A percentile compares a stretch with the other conserved stretches of the same genome.
Evolutionary conservation across 768 basidiomycete species (phyloP).

Genomic region (Candolleomyces aberdarensis): DNA sequence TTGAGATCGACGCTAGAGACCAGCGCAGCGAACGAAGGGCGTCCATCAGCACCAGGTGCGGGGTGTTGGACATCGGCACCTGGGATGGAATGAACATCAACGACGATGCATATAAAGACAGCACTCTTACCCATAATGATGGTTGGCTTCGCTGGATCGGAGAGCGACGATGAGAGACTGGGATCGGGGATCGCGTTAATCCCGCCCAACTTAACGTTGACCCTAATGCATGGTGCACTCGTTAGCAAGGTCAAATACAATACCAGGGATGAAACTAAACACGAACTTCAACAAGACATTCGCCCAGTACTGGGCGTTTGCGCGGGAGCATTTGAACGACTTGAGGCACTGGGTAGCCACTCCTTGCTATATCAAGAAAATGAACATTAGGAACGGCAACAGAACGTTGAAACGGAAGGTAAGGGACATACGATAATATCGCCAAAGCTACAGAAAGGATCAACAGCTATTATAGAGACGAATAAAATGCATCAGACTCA

Average conservation of each 20-base stretch:
- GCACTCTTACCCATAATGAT: constrained; percentile 63
- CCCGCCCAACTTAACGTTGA: constrained; percentile 82
- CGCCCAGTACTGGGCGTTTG: constrained; percentile 74
- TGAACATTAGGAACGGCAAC: not conserved
- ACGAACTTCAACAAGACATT: constrained; percentile 77
- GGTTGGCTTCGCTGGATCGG: constrained; percentile 66
- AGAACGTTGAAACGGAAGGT: not conserved
- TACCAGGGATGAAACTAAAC: not conserved
- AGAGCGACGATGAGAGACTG: constrained; percentile 50
- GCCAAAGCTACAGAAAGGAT: constrained; percentile 50
- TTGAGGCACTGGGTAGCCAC: constrained; percentile 81
- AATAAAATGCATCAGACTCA: constrained; percentile 1
- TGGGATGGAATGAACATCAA: constrained; percentile 19
- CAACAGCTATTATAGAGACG: not conserved
- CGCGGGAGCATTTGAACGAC: constrained; percentile 53
- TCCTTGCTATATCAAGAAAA: constrained; percentile 43
- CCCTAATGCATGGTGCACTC: constrained; percentile 32
- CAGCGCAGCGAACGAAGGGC: constrained; percentile 74
- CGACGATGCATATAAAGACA: not conserved
- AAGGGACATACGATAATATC: constrained; percentile 34
- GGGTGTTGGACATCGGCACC: constrained; percentile 82
- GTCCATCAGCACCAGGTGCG: constrained; percentile 64
- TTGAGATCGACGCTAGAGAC: constrained; percentile 74
- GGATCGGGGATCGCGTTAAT: constrained; percentile 75
- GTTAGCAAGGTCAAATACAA: not conserved